Evolutionary conservation across 1,284 basidiomycete genomes (phyloP).

Genomic region (Takashimella tepidaria): DNA sequence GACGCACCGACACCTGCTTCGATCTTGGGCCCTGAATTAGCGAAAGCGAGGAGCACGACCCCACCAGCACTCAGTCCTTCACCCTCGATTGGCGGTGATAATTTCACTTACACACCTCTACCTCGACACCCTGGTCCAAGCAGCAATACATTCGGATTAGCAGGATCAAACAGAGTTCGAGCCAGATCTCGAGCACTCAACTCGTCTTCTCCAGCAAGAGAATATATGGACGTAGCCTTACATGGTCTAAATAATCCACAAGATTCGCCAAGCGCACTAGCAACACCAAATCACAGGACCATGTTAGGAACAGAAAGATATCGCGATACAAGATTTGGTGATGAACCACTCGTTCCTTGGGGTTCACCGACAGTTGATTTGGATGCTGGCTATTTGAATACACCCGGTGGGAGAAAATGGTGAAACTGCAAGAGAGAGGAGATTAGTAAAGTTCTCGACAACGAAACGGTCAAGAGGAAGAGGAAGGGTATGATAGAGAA

Average conservation of each 20-base stretch:
- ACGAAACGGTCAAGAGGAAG: neutral
- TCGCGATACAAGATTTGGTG: slow-evolving; percentile 42
- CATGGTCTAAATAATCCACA: slow-evolving; percentile 12
- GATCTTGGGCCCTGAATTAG: slow-evolving; percentile 10
- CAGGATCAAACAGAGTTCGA: too few species aligned
- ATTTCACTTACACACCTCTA: slow-evolving; percentile 17
- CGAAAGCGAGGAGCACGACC: slow-evolving; percentile 6
- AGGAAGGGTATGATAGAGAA: neutral
- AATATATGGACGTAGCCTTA: slow-evolving; percentile 40
- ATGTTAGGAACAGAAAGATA: slow-evolving; percentile 43
- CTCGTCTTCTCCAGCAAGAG: slow-evolving; percentile 19
- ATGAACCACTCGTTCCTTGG: slow-evolving; percentile 35
- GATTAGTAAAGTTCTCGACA: neutral
- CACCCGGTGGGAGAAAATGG: slow-evolving; percentile 4
- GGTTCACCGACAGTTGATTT: slow-evolving; percentile 27
- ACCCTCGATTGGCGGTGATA: slow-evolving; percentile 27
- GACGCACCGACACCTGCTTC: neutral
- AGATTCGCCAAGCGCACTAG: slow-evolving; percentile 14
- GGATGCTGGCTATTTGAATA: slow-evolving; percentile 10
- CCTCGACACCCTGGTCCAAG: slow-evolving; percentile 4
- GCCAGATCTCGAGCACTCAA: neutral
- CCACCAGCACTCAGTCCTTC: slow-evolving; percentile 31
- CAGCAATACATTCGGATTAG: too few species aligned
- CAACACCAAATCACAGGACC: slow-evolving; percentile 36
- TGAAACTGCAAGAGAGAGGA: neutral